A percentile compares a stretch with the other conserved stretches of the same genome.
Conservation (phyloP, 805 yeast species). For the Starmerella asiatica region DNA sequence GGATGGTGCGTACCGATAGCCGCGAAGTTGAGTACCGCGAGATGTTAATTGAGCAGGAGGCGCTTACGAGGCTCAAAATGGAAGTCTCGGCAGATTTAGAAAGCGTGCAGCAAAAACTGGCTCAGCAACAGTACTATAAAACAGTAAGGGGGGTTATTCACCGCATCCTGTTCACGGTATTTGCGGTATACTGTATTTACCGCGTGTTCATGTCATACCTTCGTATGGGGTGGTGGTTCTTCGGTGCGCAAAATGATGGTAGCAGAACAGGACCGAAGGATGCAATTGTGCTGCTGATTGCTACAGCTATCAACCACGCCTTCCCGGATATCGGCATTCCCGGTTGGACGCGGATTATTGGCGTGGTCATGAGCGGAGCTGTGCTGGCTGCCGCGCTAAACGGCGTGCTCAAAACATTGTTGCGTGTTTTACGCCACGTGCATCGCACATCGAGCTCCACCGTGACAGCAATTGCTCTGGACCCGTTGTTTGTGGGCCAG, state of each 20-base stretch:
- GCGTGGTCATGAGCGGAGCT: slow-evolving; percentile 30
- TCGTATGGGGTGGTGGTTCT: slow-evolving; percentile 21
- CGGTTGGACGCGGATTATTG: slow-evolving; percentile 30
- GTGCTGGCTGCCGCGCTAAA: slow-evolving; percentile 28
- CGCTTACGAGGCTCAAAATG: slow-evolving; percentile 24
- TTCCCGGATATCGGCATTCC: slow-evolving; percentile 22
- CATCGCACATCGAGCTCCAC: slow-evolving; percentile 2
- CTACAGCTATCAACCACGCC: slow-evolving; percentile 11
- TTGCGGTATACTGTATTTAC: slow-evolving; percentile 32
- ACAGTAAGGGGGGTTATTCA: slow-evolving; percentile 27
- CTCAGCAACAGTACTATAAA: slow-evolving; percentile 19
- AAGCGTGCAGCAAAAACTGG: slow-evolving; percentile 18
- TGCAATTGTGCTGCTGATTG: slow-evolving; percentile 18
- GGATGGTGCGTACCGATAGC: slow-evolving; percentile 10
- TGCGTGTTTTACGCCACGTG: slow-evolving; percentile 13
- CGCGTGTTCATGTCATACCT: slow-evolving; percentile 26
- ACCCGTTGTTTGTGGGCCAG: slow-evolving; percentile 27
- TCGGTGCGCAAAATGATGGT: slow-evolving; percentile 6
- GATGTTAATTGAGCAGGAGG: slow-evolving; percentile 24
- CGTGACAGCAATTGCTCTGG: slow-evolving; percentile 7
- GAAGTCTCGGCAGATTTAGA: slow-evolving; percentile 27
- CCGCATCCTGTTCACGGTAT: slow-evolving; percentile 22
- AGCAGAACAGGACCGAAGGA: slow-evolving; percentile 19
- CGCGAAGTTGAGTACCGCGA: slow-evolving; percentile 10
- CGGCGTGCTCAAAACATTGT: slow-evolving; percentile 24